These are phyloP conservation scores for Hymenoscyphus occultus DNA, from an alignment of 2,329 filamentous ascomycete species.

Conservation along the genomic window DNA sequence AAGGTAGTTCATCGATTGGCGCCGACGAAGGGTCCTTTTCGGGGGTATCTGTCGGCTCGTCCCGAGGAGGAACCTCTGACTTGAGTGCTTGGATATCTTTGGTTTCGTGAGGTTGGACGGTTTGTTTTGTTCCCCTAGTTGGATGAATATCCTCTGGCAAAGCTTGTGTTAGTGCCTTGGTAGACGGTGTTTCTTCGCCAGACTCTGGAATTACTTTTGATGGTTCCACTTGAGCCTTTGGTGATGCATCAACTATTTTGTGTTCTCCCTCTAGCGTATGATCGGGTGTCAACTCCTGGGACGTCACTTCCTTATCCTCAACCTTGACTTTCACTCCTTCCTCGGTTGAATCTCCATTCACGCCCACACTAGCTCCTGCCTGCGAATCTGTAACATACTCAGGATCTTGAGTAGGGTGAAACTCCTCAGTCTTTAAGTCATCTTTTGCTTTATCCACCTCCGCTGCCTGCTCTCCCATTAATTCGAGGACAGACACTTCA, in stretches of 20 bases:
- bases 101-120: not conserved
- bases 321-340: not conserved
- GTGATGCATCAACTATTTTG: not conserved
- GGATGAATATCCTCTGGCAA: not conserved
- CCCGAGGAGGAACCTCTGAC: not conserved
- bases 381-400: not conserved
- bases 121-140: not conserved
- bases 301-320: slow-evolving; percentile 12
- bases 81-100: not conserved
- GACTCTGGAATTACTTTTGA: not conserved
- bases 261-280: not conserved
- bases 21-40: not conserved
- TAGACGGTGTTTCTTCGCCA: not conserved
- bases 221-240: not conserved
- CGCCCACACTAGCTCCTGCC: not conserved
- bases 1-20: slow-evolving; percentile 1
- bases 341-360: not conserved
- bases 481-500: not conserved
- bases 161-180: not conserved
- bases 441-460: not conserved
- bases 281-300: not conserved
- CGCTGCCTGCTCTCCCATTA: slow-evolving; percentile 4
- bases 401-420: not conserved
- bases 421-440: not conserved
- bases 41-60: not conserved